Evolutionary conservation across 78 protist genomes (phyloP).

Genomic region (Bodo saltans): DNA sequence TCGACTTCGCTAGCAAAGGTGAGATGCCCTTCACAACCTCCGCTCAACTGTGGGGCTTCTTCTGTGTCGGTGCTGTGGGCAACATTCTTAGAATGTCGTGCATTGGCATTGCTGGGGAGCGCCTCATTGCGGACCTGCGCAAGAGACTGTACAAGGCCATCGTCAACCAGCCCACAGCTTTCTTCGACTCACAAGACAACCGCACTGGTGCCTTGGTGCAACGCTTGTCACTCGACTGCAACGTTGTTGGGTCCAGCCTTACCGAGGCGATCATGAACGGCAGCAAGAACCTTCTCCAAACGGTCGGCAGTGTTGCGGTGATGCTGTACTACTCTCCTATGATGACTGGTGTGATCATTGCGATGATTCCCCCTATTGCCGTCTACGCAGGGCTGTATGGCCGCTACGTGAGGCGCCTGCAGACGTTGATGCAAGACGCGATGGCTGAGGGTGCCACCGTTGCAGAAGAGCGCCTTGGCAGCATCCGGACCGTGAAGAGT

Average conservation of each 20-base stretch:
- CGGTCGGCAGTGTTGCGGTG: conserved; percentile 12
- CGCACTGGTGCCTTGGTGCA: conserved; percentile 79
- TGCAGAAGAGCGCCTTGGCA: conserved; percentile 16
- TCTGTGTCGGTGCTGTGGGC: background rate
- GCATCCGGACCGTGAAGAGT: background rate
- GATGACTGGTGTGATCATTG: background rate
- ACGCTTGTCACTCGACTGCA: conserved; percentile 68
- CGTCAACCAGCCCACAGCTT: conserved; percentile 69
- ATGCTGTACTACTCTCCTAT: background rate
- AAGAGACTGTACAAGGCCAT: conserved; percentile 49
- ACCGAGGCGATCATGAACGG: conserved; percentile 23
- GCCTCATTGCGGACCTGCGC: conserved; percentile 54
- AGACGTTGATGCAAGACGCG: background rate
- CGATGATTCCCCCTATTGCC: conserved; percentile 13
- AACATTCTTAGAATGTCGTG: background rate
- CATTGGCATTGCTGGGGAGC: conserved; percentile 46
- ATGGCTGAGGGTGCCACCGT: background rate
- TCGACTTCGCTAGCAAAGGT: background rate
- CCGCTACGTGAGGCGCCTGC: background rate
- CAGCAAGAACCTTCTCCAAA: conserved; percentile 16
- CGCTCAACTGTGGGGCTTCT: background rate
- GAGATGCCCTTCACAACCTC: background rate
- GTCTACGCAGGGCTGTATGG: conserved; percentile 18
- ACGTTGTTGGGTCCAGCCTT: conserved; percentile 40
- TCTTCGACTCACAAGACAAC: conserved; percentile 67